A percentile compares a stretch with the other conserved stretches of the same genome.
Conservation (phyloP, 495 filamentous ascomycete species). For the Corynascus novoguineensis region DNA sequence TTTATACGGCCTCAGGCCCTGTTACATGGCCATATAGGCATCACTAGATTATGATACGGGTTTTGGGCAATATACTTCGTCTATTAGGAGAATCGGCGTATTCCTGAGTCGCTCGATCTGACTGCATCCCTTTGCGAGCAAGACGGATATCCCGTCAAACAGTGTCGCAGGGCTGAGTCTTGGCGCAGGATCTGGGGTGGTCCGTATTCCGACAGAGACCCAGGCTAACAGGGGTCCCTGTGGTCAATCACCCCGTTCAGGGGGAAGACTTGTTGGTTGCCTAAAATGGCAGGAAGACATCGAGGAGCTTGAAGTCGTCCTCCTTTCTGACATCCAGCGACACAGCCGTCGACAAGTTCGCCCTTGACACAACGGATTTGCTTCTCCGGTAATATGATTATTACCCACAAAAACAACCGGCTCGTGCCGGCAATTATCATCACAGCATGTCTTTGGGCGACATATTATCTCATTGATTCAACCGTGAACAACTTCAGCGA, state of each 20-base stretch:
- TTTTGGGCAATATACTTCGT: too few relatives aligned
- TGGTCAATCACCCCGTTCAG: not conserved
- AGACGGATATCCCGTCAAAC: too few relatives aligned
- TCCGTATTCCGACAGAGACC: too few relatives aligned
- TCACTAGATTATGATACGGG: too few relatives aligned
- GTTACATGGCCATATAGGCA: too few relatives aligned
- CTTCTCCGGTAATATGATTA: conserved; percentile 1
- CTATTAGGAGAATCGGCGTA: too few relatives aligned
- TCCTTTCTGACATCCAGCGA: not conserved
- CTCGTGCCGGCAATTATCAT: conserved; percentile 10
- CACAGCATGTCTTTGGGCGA: not conserved
- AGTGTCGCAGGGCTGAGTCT: too few relatives aligned
- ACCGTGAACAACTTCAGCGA: conserved; percentile 1
- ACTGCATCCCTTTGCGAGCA: too few relatives aligned
- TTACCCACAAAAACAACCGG: conserved; percentile 10
- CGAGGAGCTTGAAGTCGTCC: not conserved
- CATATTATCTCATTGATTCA: conserved; percentile 8
- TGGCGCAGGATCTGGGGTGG: too few relatives aligned
- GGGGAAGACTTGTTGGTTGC: not conserved
- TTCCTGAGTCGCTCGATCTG: too few relatives aligned
- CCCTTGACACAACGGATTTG: not conserved
- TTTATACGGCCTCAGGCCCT: too few relatives aligned
- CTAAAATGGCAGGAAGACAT: not conserved
- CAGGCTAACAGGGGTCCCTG: not conserved
- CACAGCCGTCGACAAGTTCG: not conserved